Evolutionary conservation across 208 protist species (phyloP), one percentile per base, ranked within the genome.

Genomic region (Naegleria lovaniensis): DNA sequence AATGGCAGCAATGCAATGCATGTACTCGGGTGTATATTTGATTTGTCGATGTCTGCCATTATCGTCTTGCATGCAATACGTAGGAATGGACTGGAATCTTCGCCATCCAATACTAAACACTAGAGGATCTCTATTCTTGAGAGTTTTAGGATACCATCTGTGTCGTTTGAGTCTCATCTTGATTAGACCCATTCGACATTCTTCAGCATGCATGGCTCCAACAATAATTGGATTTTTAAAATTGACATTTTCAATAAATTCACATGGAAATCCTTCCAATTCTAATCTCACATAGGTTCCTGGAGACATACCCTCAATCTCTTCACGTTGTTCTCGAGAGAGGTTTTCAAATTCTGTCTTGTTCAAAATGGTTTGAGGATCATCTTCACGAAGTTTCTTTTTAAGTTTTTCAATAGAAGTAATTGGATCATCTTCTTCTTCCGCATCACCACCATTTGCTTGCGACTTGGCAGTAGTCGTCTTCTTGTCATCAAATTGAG

Each of bases 11-110:
- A 97, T 90, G 92, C 99, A 99, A 95, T 99, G 98, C 97, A 99
- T 99, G 93, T 99, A 98, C 92, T 99, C 93, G 5, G 99, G 99
- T 11, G 99, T 99, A 95, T 99, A 99, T 94, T 99, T 99, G 33
- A 99, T 94, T 93, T 99, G 97, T 19, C 98, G 94, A 91, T 97
- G 95, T 39, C 98, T 95, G 33, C 96, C 96, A 92, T 99, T 99
- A 58, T 97, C 94, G 91, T 99, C 98, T 93, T 99, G 96, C 41
- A 97, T 96, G 79, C 96, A 96, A 92, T 97, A 98, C 88, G 98
- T 95, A 33, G 97, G 97, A 40, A 97, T 91, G 0, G 95, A 93
- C 94, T 98, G 99, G 94, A 99, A 99, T 83, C 99, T 95, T 5
- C 99, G 94, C 99, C 99, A 99, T 33, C 99, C 99, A 92, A 99